Percentiles rank a stretch among this genome's conserved stretches.
Conservation (phyloP, 257 asterid species). For the Knoxia roxburghii region DNA sequence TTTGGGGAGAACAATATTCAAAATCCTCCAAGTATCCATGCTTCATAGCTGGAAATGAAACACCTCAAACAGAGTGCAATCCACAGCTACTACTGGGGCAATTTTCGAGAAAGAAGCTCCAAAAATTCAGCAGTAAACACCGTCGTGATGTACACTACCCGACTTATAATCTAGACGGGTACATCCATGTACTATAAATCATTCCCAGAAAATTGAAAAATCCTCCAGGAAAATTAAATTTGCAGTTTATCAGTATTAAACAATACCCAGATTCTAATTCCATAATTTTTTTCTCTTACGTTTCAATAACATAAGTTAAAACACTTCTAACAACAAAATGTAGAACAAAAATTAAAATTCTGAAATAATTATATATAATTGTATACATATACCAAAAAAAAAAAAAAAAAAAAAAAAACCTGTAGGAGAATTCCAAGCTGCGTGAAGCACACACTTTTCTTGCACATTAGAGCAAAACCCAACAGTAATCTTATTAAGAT, state of each 20-base stretch:
- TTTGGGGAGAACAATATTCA: neutral
- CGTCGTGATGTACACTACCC: neutral
- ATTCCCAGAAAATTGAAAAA: neutral
- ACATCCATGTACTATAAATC: neutral
- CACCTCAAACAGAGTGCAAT: neutral
- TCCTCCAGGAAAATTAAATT: neutral
- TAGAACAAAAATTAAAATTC: neutral
- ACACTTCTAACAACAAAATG: neutral
- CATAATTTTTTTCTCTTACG: neutral
- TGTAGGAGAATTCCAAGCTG: conserved; percentile 92
- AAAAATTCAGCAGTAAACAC: neutral
- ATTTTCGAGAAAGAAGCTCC: neutral
- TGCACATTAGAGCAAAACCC: conserved; percentile 88
- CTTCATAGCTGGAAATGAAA: neutral
- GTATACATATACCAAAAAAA: too few relatives aligned
- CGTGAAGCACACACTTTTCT: conserved; percentile 77
- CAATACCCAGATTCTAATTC: neutral
- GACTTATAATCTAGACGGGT: neutral
- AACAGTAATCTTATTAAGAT: conserved; percentile 73
- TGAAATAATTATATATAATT: neutral
- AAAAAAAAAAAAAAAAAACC: conserved; percentile 46
- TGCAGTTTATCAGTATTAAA: neutral
- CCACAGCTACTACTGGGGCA: neutral
- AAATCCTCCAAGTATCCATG: neutral
- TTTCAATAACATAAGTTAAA: neutral